Evolutionary conservation across 345 rosid species (phyloP), one percentile per base, ranked within the genome.

Genomic region (Arabis alpina): DNA sequence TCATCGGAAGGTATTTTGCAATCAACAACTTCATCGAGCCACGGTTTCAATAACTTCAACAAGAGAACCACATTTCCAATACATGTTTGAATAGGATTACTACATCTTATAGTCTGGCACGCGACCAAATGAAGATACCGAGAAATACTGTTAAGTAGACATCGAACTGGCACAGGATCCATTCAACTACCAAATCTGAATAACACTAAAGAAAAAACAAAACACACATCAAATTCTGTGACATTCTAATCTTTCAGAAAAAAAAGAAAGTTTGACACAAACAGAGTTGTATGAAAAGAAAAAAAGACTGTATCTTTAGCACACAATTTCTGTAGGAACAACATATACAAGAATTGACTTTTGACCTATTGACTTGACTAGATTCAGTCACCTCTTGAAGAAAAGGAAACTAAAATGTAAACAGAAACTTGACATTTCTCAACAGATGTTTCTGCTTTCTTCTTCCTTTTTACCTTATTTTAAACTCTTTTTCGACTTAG

Each of bases 71-170:
- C 82, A 66, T 71, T 80, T 59, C 76, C 82, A 66, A 80, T 86
- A 78, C 86, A 84, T 79, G 77, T 82, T 55, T 80, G 89, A 67
- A 90, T 74, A 27, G 86, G 87, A 45, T 49, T 74, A 53, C 66
- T 76, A 53, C 67, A 65, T 68, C 76, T 86, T 75, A 77, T 80
- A 54, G 83, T 85, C 77, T 81, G 92, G 87, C 98, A 93, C 19
- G 88, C 85, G 56, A 87, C 89, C 49, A 90, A 80, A 86, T 83
- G 97, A 72, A 88, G 85, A 76, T 87, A 86, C 61, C 98, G 89
- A 79, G 92, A 87, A 32, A 84, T 83, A 72, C 94, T 93, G 78
- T 93, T 91, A 76, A 87, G 77, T 55, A 91, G 87, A 81, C 92
- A 83, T 68, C 85, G 80, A 28, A 83, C 75, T 25, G 85, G 78